Base-by-base conservation (phyloP, 805 yeast species). In the Pachysolen tannophilus region DNA sequence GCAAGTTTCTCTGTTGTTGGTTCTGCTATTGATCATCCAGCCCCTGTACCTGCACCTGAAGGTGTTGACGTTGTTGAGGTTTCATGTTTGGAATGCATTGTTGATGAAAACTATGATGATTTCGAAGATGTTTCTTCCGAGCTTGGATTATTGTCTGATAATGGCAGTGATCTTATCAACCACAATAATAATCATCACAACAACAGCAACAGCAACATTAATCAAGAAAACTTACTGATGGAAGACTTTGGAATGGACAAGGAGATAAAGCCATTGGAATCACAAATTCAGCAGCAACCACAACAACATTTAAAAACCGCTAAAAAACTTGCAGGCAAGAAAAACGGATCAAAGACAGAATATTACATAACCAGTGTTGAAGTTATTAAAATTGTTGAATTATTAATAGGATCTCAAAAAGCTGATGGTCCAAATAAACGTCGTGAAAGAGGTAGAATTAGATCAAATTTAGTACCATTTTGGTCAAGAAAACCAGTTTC, bases 291-390 rank as follows among this genome's bases (percentile, higher is more conserved):
- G 20, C 23, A 20, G 13, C 25, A 31, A 18, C 16, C 19, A 14
- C 28, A 19, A 6, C 10, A 24, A 15, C 11, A 23, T 10, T 30
- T n/a, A n/a, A 18, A 15, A 19, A 15, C 11, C 15, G 8, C 8
- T 20, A 14, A 20, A 24, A 16, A 8, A 15, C 33, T 11, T n/a
- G 18, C 13, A 15, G 21, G 15, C 24, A 26, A 27, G 1, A 30
- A 28, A 7, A 34, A 20, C 10, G 21, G 27, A 13, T 20, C 35
- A 5, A 33, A 20, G 15, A 20, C 59, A 30, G 61, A 59, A 39
- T 63, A 57, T 49, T 77, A 75, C 55, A 72, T 78, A 37, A 78
- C 84, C 1, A 69, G 78, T 37, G 82, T 78, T 24, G 84, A 78
- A 48, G 82, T 78, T 15, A 69, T 78, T 42, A 76, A 70, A 52